phyloP scores from a whole-genome alignment of 306 rosid genomes.

The Cucurbita ficifolia region DNA sequence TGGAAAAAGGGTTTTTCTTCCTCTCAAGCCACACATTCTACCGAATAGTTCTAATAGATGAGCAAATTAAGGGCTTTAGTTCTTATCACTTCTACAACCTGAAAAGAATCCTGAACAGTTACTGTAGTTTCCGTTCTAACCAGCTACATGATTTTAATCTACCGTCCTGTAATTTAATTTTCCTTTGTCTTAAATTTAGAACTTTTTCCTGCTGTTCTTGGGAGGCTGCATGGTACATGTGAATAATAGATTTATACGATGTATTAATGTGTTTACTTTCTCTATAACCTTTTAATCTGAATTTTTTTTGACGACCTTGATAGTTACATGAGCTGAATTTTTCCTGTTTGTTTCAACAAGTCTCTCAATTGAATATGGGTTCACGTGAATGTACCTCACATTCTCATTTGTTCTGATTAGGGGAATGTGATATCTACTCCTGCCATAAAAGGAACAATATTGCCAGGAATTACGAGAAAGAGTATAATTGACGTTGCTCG shows the following conservation, averaged over 20 bases:
- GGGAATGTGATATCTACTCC: constrained; percentile 72
- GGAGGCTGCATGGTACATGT: background rate
- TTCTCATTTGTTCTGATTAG: constrained; percentile 16
- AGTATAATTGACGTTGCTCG: constrained; percentile 89
- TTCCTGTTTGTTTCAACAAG: background rate
- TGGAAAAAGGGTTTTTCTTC: background rate
- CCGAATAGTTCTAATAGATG: background rate
- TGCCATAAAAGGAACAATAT: constrained; percentile 75
- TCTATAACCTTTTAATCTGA: background rate
- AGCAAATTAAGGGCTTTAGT: too few relatives aligned
- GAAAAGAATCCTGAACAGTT: background rate
- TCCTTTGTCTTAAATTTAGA: background rate
- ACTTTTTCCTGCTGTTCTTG: background rate
- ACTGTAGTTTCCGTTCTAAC: background rate
- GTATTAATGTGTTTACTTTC: background rate
- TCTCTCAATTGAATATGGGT: background rate
- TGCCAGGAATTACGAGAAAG: constrained; percentile 95
- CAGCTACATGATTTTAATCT: background rate
- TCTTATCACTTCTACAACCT: background rate
- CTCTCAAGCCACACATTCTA: background rate
- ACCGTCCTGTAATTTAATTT: background rate
- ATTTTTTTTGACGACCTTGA: background rate
- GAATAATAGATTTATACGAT: background rate
- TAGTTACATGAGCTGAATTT: background rate
- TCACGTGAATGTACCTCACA: background rate